A percentile compares a stretch with the other conserved stretches of the same genome.
Conservation (phyloP, 495 filamentous ascomycete species). For the Aspergillus bertholletiae region DNA sequence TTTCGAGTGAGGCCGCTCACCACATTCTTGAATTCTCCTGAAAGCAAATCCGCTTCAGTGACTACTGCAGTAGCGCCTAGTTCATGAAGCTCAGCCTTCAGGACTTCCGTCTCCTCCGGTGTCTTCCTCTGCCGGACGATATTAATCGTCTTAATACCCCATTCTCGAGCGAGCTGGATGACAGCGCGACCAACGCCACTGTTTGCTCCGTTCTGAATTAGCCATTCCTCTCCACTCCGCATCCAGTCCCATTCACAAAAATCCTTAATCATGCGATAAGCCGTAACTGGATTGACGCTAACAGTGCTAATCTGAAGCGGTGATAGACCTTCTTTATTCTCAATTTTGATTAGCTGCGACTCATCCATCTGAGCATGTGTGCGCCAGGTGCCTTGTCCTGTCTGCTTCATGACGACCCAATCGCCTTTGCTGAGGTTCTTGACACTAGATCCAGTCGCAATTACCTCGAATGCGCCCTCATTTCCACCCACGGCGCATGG, state of each 20-base stretch:
- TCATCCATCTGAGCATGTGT: conserved; percentile 79
- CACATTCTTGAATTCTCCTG: conserved; percentile 55
- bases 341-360: conserved; percentile 60
- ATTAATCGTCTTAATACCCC: conserved; percentile 87
- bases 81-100: conserved; percentile 66
- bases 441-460: conserved; percentile 57
- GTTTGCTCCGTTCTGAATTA: conserved; percentile 96
- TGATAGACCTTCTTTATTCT: conserved; percentile 62
- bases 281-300: conserved; percentile 87
- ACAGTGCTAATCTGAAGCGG: conserved; percentile 78
- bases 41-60: conserved; percentile 72
- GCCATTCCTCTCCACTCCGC: conserved; percentile 64
- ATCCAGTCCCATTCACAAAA: conserved; percentile 60
- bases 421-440: conserved; percentile 65
- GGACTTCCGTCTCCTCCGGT: conserved; percentile 54
- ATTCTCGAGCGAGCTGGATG: conserved; percentile 76
- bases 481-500: conserved; percentile 81
- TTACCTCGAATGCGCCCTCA: conserved; percentile 87
- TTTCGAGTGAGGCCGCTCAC: conserved; percentile 68
- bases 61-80: conserved; percentile 80
- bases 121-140: conserved; percentile 68
- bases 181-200: conserved; percentile 84
- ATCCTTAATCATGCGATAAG: conserved; percentile 87
- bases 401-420: conserved; percentile 82
- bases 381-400: conserved; percentile 86